phyloP scores from a whole-genome alignment of 2,329 filamentous ascomycete species.

The Aspergillus sp. region DNA sequence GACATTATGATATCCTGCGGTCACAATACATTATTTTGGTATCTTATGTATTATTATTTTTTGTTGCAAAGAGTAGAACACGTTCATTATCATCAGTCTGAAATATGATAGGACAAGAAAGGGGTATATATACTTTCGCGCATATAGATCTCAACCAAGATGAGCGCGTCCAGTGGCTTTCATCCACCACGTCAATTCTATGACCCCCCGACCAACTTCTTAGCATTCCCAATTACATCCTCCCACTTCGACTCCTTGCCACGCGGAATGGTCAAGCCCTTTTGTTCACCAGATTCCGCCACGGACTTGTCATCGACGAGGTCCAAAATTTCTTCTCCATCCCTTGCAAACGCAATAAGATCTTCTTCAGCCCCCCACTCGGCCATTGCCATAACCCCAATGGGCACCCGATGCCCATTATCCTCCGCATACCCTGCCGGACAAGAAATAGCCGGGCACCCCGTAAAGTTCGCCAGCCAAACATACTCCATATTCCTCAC shows the following conservation, averaged over 20 bases:
- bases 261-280: conserved; percentile 29
- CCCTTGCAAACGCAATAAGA: conserved; percentile 53
- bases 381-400: conserved; percentile 55
- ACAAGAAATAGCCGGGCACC: conserved; percentile 71
- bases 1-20: neutral
- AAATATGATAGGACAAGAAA: neutral
- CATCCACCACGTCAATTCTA: neutral
- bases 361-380: conserved; percentile 57
- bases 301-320: conserved; percentile 17
- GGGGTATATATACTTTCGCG: neutral
- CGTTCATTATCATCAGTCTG: neutral
- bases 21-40: neutral
- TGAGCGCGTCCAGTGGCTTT: neutral
- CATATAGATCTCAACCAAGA: neutral
- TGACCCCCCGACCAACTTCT: neutral
- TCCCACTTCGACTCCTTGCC: conserved; percentile 34
- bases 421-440: conserved; percentile 69
- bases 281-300: conserved; percentile 5
- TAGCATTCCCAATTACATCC: conserved; percentile 33
- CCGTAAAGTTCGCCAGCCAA: conserved; percentile 80
- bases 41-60: neutral
- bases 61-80: neutral
- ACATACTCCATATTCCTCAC: conserved; percentile 82
- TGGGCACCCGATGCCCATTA: conserved; percentile 37
- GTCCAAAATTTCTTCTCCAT: conserved; percentile 51